Evolutionary conservation across 768 basidiomycete species (phyloP).

Genomic region (Astraeus odoratus): DNA sequence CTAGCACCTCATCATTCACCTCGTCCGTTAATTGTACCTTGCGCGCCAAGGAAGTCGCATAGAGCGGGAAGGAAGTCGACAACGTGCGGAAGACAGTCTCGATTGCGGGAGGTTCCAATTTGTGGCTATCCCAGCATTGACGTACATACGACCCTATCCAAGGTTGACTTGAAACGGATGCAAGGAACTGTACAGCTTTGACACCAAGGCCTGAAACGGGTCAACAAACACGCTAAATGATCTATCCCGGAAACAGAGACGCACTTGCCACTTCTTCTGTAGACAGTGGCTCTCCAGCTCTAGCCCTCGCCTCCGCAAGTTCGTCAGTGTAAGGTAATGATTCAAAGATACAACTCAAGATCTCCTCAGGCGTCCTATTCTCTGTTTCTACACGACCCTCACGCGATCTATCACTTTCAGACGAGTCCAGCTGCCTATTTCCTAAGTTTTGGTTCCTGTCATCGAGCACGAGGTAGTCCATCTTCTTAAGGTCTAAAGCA

Average conservation of each 20-base stretch:
- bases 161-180: constrained; percentile 49
- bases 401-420: not conserved
- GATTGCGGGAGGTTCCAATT: constrained; percentile 9
- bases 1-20: constrained; percentile 48
- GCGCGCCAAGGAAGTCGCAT: constrained; percentile 66
- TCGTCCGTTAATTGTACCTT: constrained; percentile 49
- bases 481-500: constrained; percentile 89
- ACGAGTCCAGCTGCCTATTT: constrained; percentile 9
- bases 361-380: constrained; percentile 13
- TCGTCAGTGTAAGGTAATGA: constrained; percentile 23
- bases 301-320: constrained; percentile 27
- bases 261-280: constrained; percentile 51
- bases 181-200: constrained; percentile 71
- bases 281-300: constrained; percentile 37
- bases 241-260: constrained; percentile 10
- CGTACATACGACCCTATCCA: constrained; percentile 21
- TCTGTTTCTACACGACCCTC: not conserved
- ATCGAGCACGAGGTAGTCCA: constrained; percentile 91
- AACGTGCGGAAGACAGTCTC: constrained; percentile 46
- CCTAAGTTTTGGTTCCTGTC: constrained; percentile 48
- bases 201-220: constrained; percentile 50
- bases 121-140: constrained; percentile 15
- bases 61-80: constrained; percentile 86
- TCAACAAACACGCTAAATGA: not conserved
- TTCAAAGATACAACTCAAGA: constrained; percentile 23